Base-by-base conservation (phyloP, 495 filamentous ascomycete species). In the Parachaetomium inaequale region DNA sequence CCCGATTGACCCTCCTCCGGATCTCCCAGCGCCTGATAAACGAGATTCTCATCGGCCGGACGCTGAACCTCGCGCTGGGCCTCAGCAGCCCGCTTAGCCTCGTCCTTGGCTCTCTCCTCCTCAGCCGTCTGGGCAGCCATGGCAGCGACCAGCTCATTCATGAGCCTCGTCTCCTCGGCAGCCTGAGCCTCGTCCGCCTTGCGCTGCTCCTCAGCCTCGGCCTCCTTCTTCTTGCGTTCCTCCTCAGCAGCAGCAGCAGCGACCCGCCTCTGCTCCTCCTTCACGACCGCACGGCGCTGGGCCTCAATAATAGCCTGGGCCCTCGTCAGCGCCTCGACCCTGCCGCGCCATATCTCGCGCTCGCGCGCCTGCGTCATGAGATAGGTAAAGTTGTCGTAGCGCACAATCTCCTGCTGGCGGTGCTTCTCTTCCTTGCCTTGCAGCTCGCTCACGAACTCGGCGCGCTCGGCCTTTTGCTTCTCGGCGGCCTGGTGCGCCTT, bases 251-350 rank as follows among this genome's bases (percentile, higher is more conserved):
- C 12, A n/a, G 15, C 28, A n/a, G 23, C 55, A n/a, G 40, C 43
- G 34, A 49, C n/a, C 3, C 28, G 26, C 4, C 21, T 52, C 23
- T 42, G 46, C 29, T 51, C 31, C 2, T 38, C 56, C n/a, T n/a
- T n/a, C 7, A 49, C 31, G 11, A 38, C 26, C 3, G 42, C 56
- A 8, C 25, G 55, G 3, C 31, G 38, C 55, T 58, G 42, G 28
- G 55, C 45, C 47, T 51, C 36, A 17, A 61, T 42, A 6, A 61
- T 61, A 2, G 23, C 51, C 40, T 61, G n/a, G 7, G 50, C 50
- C 21, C 8, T 28, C 7, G 26, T 25, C 28, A 15, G 26, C 4
- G 50, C 51, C 19, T 56, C 52, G 7, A 56, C 51, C 17, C 60
- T n/a, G 25, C 23, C 6, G 0, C 60, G 42, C 60, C 60, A 62